Conservation (phyloP, 2,329 filamentous ascomycete species). For the Fusarium siculi region DNA sequence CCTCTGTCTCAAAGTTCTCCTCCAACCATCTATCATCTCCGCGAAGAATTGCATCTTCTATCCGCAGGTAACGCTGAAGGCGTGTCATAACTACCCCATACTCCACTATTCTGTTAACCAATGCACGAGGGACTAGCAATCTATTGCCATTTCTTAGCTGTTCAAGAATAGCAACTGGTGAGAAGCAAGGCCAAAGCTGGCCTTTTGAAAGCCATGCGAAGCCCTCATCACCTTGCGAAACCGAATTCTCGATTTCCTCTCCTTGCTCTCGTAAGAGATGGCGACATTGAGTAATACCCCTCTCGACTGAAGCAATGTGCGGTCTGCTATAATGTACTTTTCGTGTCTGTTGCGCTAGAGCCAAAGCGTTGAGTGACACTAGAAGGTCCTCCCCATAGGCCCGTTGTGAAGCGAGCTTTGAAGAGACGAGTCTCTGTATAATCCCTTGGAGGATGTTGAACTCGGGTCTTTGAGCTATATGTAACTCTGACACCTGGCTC, state of each 20-base stretch:
- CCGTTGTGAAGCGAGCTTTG: background rate
- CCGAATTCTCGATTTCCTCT: background rate
- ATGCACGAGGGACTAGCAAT: slow-evolving; percentile 42
- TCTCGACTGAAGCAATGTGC: accelerated
- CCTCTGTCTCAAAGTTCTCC: slow-evolving; percentile 59
- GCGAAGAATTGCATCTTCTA: slow-evolving; percentile 48
- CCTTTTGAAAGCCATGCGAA: slow-evolving; percentile 54
- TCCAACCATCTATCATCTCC: slow-evolving; percentile 41
- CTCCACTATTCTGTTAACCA: slow-evolving; percentile 55
- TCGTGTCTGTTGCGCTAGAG: background rate
- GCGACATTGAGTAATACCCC: accelerated
- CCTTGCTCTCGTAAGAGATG: background rate
- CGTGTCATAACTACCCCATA: slow-evolving; percentile 57
- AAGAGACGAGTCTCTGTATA: slow-evolving; percentile 9
- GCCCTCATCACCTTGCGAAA: background rate
- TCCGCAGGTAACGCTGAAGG: slow-evolving; percentile 57
- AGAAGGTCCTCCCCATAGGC: slow-evolving; percentile 36
- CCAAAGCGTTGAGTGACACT: slow-evolving; percentile 3
- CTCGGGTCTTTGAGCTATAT: background rate
- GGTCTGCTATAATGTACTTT: background rate
- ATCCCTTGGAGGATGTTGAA: background rate
- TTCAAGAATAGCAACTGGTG: slow-evolving; percentile 56
- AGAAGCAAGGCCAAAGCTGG: slow-evolving; percentile 59
- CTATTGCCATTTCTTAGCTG: slow-evolving; percentile 51
- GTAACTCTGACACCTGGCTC: background rate